Conservation (phyloP, 2,329 filamentous ascomycete species). For the Massarina eburnea region DNA sequence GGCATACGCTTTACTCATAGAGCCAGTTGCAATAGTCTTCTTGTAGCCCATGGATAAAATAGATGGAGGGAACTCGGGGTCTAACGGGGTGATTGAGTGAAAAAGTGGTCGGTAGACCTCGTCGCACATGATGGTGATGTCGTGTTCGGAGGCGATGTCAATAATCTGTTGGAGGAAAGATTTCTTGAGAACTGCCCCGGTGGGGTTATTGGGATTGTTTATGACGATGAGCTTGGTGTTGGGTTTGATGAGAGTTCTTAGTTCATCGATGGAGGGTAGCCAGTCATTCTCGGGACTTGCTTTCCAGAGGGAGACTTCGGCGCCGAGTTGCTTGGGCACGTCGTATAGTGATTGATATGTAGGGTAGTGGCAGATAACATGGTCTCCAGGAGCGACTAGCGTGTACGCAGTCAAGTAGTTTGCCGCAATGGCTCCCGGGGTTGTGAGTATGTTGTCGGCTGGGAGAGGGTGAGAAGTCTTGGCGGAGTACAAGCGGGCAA, state of each 20-base stretch:
- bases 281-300: constrained; percentile 66
- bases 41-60: constrained; percentile 71
- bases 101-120: constrained; percentile 86
- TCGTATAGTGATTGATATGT: constrained; percentile 81
- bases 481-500: constrained; percentile 66
- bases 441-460: constrained; percentile 70
- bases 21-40: constrained; percentile 72
- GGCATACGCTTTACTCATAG: constrained; percentile 83
- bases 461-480: constrained; percentile 52
- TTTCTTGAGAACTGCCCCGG: constrained; percentile 68
- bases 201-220: constrained; percentile 83
- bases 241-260: constrained; percentile 64
- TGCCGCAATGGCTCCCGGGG: constrained; percentile 79
- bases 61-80: constrained; percentile 64
- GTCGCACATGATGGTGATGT: constrained; percentile 71
- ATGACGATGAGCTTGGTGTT: constrained; percentile 74
- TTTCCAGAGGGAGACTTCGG: constrained; percentile 76
- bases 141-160: constrained; percentile 61
- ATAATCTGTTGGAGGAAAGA: constrained; percentile 63
- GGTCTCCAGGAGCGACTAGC: constrained; percentile 71
- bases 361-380: constrained; percentile 84
- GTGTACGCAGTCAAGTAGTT: constrained; percentile 80
- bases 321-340: constrained; percentile 72
- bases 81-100: constrained; percentile 63
- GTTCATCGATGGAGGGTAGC: constrained; percentile 65